Conservation (phyloP, 2,329 filamentous ascomycete species). For the Sphaerulina vaccinii region DNA sequence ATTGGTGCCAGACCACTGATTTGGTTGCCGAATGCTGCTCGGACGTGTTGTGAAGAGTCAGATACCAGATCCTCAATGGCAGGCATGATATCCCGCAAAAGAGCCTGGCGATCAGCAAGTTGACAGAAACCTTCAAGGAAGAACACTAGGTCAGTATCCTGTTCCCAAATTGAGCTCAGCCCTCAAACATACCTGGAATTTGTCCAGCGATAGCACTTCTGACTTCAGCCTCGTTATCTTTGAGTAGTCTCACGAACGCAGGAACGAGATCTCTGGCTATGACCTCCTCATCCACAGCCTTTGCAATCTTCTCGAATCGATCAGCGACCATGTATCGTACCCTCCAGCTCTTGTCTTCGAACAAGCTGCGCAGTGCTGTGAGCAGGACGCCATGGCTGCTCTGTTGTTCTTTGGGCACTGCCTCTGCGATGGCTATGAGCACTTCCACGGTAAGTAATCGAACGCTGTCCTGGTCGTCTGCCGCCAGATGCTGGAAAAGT, state of each 20-base stretch:
- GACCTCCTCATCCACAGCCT: slow-evolving; percentile 96
- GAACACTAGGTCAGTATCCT: slow-evolving; percentile 24
- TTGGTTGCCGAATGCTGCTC: slow-evolving; percentile 90
- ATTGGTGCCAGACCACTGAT: slow-evolving; percentile 97
- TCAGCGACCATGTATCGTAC: slow-evolving; percentile 99
- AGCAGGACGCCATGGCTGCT: slow-evolving; percentile 91
- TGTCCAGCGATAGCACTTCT: slow-evolving; percentile 95
- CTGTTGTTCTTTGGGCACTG: slow-evolving; percentile 97
- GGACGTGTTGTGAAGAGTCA: slow-evolving; percentile 94
- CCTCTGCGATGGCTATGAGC: slow-evolving; percentile 92
- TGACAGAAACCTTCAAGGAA: slow-evolving; percentile 74
- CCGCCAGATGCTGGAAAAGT: slow-evolving; percentile 92
- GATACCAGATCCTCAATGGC: slow-evolving; percentile 94
- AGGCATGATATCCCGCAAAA: slow-evolving; percentile 95
- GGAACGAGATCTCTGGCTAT: slow-evolving; percentile 91
- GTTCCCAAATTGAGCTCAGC: not conserved
- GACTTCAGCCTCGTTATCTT: slow-evolving; percentile 97
- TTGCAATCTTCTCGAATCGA: slow-evolving; percentile 98
- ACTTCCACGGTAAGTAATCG: slow-evolving; percentile 94
- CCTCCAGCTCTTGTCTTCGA: slow-evolving; percentile 99
- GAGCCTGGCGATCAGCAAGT: slow-evolving; percentile 79
- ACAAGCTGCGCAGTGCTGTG: slow-evolving; percentile 84
- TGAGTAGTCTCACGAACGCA: slow-evolving; percentile 94
- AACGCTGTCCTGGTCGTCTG: slow-evolving; percentile 97
- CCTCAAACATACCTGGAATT: slow-evolving; percentile 74